phyloP scores from a whole-genome alignment of 169 alveolate genomes.

The Plasmodium vinckei region DNA sequence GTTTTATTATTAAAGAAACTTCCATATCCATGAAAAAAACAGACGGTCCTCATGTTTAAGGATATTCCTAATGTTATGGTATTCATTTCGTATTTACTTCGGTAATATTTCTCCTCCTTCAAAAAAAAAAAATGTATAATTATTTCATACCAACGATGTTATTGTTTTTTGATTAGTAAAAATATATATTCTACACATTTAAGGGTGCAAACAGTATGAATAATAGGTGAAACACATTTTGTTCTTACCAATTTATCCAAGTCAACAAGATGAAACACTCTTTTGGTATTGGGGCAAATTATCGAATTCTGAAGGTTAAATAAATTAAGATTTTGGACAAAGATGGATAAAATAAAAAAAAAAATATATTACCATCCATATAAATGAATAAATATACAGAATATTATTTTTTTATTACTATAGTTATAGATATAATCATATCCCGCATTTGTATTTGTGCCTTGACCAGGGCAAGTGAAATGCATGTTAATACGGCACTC shows the following conservation, averaged over 20 bases:
- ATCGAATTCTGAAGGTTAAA: constrained; percentile 30
- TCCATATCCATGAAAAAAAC: constrained; percentile 64
- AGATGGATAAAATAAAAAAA: constrained; percentile 2
- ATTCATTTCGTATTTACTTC: constrained; percentile 53
- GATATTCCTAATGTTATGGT: constrained; percentile 51
- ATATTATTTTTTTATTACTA: constrained; percentile 23
- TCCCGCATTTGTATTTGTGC: constrained; percentile 71
- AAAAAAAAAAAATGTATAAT: constrained; percentile 2
- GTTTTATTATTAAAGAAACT: constrained; percentile 40
- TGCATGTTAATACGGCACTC: constrained; percentile 63
- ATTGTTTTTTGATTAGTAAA: not conserved
- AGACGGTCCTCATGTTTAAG: constrained; percentile 50
- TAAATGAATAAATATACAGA: not conserved
- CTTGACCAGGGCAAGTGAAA: constrained; percentile 50
- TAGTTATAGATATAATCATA: constrained; percentile 48
- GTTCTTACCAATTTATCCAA: constrained; percentile 28
- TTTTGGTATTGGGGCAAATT: constrained; percentile 51
- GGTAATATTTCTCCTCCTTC: constrained; percentile 59
- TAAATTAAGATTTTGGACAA: constrained; percentile 1
- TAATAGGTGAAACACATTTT: not conserved
- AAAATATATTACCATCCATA: not conserved
- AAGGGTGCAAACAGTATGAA: not conserved
- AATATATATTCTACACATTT: not conserved
- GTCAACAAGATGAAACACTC: constrained; percentile 65
- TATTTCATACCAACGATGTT: too few species aligned